Conservation (phyloP, 805 yeast genomes). For the Lipomyces yamadae region DNA sequence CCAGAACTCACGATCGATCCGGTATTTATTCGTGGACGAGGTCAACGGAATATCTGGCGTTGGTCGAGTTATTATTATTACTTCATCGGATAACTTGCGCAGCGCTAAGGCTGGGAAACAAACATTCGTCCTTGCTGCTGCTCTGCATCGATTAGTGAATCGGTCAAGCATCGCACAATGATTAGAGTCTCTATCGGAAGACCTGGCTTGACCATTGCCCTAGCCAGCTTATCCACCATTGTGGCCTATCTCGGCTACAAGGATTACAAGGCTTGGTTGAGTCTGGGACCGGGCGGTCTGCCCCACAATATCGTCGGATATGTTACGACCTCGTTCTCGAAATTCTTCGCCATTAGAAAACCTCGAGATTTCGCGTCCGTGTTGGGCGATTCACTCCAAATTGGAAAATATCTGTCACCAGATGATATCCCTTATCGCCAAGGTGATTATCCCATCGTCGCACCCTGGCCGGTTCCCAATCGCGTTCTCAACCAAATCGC, state of each 20-base stretch:
- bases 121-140: too few species aligned
- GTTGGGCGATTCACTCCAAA: not conserved
- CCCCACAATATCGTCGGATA: not conserved
- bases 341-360: not conserved
- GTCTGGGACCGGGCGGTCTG: not conserved
- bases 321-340: not conserved
- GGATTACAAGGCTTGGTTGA: not conserved
- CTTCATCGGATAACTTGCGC: too few species aligned
- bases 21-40: too few species aligned
- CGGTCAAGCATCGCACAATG: not conserved
- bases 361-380: constrained; percentile 1
- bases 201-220: not conserved
- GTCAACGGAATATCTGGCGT: too few species aligned
- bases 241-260: not conserved
- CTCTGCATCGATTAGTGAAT: too few species aligned
- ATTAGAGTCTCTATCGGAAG: not conserved
- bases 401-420: not conserved
- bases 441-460: not conserved
- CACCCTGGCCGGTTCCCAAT: constrained; percentile 1
- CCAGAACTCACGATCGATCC: too few species aligned
- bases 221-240: not conserved
- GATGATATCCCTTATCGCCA: not conserved
- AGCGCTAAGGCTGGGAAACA: too few species aligned
- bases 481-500: not conserved
- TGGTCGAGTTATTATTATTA: too few species aligned